Evolutionary conservation across 129 eudicot genomes (phyloP).

Genomic region (Escallonia rubra): DNA sequence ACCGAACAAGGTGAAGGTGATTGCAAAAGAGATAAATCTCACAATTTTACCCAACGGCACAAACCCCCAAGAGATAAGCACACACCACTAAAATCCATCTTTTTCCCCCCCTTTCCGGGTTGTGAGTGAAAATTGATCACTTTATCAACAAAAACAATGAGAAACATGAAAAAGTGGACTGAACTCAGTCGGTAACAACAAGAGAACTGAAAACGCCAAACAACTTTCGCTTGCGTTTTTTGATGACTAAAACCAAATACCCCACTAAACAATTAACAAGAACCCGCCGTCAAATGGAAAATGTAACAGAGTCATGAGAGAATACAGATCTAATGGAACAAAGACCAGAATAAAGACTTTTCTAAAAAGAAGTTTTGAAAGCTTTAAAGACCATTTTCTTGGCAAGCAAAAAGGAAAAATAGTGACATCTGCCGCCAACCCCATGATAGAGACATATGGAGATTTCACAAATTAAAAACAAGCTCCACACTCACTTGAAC

Average conservation of each 20-base stretch:
- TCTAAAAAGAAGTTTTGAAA: no score
- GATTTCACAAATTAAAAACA: slow-evolving; percentile 20
- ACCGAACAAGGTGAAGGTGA: slow-evolving; percentile 13
- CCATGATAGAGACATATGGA: slow-evolving; percentile 26
- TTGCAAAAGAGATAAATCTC: slow-evolving; percentile 9
- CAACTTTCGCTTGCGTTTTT: background rate
- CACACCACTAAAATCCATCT: slow-evolving; percentile 1
- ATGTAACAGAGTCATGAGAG: background rate
- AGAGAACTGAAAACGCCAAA: background rate
- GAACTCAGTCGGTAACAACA: slow-evolving; percentile 4
- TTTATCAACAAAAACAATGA: background rate
- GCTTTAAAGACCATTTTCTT: no score
- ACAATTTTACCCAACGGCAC: slow-evolving; percentile 13
- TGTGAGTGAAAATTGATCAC: background rate
- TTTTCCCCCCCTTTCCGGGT: background rate
- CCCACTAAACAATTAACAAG: background rate
- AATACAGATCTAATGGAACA: no score
- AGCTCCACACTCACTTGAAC: no score
- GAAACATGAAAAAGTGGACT: background rate
- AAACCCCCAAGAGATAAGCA: slow-evolving; percentile 15
- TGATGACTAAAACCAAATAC: background rate
- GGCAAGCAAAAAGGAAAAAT: slow-evolving; percentile 3
- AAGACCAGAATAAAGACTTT: no score
- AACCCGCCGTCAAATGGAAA: background rate
- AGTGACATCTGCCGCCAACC: slow-evolving; percentile 32